These are phyloP conservation scores for Leccinum subgranulosum DNA, from an alignment of 768 basidiomycete genomes.

Conservation along the genomic window DNA sequence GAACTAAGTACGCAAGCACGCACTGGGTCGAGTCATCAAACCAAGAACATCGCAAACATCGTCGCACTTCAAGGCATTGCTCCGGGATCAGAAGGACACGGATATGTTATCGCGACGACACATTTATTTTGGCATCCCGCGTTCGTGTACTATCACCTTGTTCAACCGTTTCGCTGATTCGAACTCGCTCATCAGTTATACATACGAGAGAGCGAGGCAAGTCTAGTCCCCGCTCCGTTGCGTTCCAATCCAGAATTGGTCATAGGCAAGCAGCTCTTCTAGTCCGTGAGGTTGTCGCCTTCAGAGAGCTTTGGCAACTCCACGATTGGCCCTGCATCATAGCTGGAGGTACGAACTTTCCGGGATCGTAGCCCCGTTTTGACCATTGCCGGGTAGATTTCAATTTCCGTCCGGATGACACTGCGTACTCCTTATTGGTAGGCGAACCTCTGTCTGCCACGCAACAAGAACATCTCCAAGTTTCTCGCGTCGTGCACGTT, in stretches of 20 bases:
- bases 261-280: constrained; percentile 76
- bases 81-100: constrained; percentile 34
- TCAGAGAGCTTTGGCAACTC: constrained; percentile 44
- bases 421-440: constrained; percentile 76
- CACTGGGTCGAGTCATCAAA: constrained; percentile 60
- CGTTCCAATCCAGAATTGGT: neutral
- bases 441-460: constrained; percentile 52
- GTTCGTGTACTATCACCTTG: constrained; percentile 38
- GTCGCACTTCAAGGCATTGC: constrained; percentile 56
- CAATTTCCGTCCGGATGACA: constrained; percentile 82
- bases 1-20: constrained; percentile 31
- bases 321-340: constrained; percentile 75
- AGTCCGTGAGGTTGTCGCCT: constrained; percentile 56
- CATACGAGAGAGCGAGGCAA: constrained; percentile 81
- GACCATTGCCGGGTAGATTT: constrained; percentile 56
- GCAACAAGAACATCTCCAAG: constrained; percentile 50
- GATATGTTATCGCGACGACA: constrained; percentile 80
- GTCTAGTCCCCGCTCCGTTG: constrained; percentile 18
- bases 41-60: constrained; percentile 78
- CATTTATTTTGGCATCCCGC: constrained; percentile 96
- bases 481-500: constrained; percentile 70
- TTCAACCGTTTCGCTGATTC: neutral
- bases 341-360: constrained; percentile 64
- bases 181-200: constrained; percentile 30
- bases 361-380: neutral